Conservation (phyloP, 257 asterid genomes). For the Solanum neorickii region DNA sequence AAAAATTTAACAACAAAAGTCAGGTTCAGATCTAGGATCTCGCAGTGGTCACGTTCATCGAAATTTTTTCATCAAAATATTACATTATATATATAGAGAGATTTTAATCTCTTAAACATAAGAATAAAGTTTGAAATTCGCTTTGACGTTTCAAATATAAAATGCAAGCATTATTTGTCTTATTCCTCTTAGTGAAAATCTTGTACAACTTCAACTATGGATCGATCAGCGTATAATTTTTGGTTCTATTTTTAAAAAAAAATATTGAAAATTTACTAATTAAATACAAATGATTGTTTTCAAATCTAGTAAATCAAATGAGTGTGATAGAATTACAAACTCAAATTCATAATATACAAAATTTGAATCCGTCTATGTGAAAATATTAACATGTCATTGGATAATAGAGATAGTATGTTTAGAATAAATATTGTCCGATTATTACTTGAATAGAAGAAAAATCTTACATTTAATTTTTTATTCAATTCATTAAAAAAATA, state of each 20-base stretch:
- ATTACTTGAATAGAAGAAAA: background rate
- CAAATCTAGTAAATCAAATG: too few relatives aligned
- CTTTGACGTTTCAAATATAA: too few relatives aligned
- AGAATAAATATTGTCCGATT: too few relatives aligned
- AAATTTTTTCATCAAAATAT: background rate
- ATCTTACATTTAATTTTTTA: background rate
- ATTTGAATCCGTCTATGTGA: too few relatives aligned
- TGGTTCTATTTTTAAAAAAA: too few relatives aligned
- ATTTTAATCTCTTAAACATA: background rate
- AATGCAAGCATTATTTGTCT: background rate
- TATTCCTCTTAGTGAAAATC: background rate
- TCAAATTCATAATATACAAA: too few relatives aligned
- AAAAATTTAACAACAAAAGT: background rate
- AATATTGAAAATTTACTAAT: too few relatives aligned
- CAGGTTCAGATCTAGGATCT: background rate
- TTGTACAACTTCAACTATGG: background rate
- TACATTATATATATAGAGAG: background rate
- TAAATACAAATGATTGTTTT: accelerated
- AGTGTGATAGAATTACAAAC: too few relatives aligned
- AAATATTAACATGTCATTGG: too few relatives aligned
- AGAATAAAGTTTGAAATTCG: background rate
- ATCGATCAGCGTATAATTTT: too few relatives aligned
- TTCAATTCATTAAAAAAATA: background rate
- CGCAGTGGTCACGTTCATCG: background rate
- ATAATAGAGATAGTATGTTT: too few relatives aligned